Percentiles rank a stretch among this genome's conserved stretches.
Evolutionary conservation across 1,139 yeast genomes (phyloP).

Genomic region (Saccharomycopsis phalli): DNA sequence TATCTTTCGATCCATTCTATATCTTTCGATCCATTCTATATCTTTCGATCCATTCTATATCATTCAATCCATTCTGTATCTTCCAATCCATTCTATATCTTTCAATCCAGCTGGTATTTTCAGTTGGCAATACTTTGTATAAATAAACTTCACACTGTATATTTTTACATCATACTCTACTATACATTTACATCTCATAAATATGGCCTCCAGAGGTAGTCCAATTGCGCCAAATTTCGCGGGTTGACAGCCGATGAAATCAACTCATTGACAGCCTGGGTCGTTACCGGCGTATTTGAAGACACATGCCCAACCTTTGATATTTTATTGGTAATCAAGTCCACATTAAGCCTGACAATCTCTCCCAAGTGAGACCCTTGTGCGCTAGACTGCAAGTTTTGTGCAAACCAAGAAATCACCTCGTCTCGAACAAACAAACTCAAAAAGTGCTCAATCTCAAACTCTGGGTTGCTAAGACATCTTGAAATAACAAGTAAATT

Average conservation of each 20-base stretch:
- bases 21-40: too few species aligned
- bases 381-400: slow-evolving; percentile 25
- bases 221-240: slow-evolving; percentile 85
- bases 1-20: too few species aligned
- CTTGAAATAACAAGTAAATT: slow-evolving; percentile 80
- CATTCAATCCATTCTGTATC: too few species aligned
- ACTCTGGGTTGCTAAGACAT: slow-evolving; percentile 85
- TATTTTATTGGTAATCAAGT: slow-evolving; percentile 64
- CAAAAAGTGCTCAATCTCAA: slow-evolving; percentile 79
- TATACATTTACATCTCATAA: slow-evolving; percentile 38
- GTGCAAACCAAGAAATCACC: slow-evolving; percentile 87
- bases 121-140: too few species aligned
- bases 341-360: slow-evolving; percentile 83
- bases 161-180: too few species aligned
- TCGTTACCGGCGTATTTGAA: slow-evolving; percentile 70
- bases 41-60: too few species aligned
- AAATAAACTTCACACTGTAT: too few species aligned
- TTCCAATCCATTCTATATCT: too few species aligned
- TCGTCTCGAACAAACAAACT: slow-evolving; percentile 96
- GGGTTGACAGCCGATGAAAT: slow-evolving; percentile 96
- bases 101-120: too few species aligned
- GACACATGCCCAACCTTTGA: slow-evolving; percentile 72
- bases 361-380: slow-evolving; percentile 74
- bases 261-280: slow-evolving; percentile 84
- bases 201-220: slow-evolving; percentile 94